Evolutionary conservation across 1,284 basidiomycete species (phyloP).

Genomic region (Rhodotorula sp.): DNA sequence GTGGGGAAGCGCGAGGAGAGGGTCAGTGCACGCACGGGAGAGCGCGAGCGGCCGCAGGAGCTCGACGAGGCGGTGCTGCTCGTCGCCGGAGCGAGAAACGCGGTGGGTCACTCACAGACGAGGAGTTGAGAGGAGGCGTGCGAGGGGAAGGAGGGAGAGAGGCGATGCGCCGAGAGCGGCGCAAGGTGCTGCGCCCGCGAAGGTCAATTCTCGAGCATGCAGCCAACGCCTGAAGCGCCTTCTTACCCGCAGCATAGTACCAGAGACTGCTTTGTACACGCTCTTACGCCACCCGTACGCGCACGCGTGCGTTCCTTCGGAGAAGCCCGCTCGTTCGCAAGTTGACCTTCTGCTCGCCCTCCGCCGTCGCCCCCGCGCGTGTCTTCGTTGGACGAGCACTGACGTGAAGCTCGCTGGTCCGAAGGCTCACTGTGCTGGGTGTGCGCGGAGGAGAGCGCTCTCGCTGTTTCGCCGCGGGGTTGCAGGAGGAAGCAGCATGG

Average conservation of each 20-base stretch:
- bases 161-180: not conserved
- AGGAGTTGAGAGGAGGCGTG: not conserved
- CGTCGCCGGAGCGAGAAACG: not conserved
- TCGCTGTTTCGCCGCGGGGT: slow-evolving; percentile 3
- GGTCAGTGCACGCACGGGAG: too few species aligned
- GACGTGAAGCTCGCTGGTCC: too few species aligned
- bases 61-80: not conserved
- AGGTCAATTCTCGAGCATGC: not conserved
- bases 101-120: not conserved
- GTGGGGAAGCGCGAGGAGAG: too few species aligned
- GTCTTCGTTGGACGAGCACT: too few species aligned
- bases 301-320: not conserved
- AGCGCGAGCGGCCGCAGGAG: not conserved
- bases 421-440: too few species aligned
- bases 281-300: not conserved
- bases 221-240: too few species aligned
- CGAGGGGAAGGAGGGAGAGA: slow-evolving; percentile 13
- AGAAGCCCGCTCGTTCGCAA: not conserved
- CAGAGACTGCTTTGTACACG: not conserved
- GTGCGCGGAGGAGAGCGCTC: not conserved
- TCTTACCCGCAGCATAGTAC: too few species aligned
- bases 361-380: too few species aligned
- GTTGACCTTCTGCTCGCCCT: too few species aligned
- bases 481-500: not conserved
- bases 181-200: not conserved